phyloP scores from a whole-genome alignment of 441 rosid species.

The Geranium incanum region DNA sequence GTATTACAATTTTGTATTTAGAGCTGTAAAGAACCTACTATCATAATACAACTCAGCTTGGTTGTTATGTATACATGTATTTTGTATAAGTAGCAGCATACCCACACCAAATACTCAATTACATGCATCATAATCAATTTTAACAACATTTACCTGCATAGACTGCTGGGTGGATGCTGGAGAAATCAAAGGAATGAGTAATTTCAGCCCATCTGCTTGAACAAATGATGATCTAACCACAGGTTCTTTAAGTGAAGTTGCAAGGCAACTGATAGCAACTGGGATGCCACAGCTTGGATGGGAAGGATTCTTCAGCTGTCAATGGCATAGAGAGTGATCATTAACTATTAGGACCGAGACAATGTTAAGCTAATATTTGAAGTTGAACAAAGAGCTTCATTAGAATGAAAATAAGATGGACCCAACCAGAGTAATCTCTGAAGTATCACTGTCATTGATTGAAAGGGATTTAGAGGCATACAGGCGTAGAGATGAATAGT shows the following conservation, averaged over 20 bases:
- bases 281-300: conserved; percentile 81
- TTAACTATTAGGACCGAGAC: no score
- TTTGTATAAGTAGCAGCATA: no score
- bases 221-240: conserved; percentile 88
- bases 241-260: conserved; percentile 80
- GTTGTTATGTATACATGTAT: no score
- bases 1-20: background rate
- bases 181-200: conserved; percentile 73
- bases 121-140: background rate
- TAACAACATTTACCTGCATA: conserved; percentile 55
- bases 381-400: no score
- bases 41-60: background rate
- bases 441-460: no score
- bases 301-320: conserved; percentile 85
- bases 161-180: conserved; percentile 98
- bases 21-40: background rate
- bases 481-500: no score
- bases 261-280: conserved; percentile 69
- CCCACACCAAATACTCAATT: background rate
- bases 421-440: no score
- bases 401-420: no score
- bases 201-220: conserved; percentile 84
- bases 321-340: background rate
- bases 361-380: no score
- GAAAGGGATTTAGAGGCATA: no score